These are phyloP conservation scores for Fusarium phyllophilum DNA, from an alignment of 2,329 filamentous ascomycete species.

Conservation along the genomic window DNA sequence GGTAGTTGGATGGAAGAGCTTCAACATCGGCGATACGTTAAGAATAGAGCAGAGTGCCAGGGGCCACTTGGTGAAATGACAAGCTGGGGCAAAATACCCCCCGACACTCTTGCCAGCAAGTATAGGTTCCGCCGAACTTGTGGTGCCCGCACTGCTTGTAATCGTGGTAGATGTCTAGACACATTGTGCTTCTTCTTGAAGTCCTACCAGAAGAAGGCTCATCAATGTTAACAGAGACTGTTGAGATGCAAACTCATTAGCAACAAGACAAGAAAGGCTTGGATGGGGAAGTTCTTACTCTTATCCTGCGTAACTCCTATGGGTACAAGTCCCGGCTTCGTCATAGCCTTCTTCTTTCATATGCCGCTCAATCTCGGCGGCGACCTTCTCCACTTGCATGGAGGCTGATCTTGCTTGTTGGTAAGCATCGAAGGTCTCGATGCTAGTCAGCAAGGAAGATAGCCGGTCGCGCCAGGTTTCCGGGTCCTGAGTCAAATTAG, in stretches of 20 bases:
- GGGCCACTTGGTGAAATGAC: neutral
- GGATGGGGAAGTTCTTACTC: neutral
- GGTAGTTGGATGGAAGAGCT: neutral
- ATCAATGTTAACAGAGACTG: neutral
- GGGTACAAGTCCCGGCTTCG: too few species aligned
- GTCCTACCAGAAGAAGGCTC: neutral
- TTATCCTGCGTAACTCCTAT: neutral
- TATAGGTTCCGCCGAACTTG: neutral
- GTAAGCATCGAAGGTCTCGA: neutral
- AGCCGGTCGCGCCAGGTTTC: neutral
- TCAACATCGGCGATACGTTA: neutral
- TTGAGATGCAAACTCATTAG: neutral
- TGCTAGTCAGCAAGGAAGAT: neutral
- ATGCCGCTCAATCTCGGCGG: neutral
- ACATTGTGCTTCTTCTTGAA: neutral
- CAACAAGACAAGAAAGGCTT: neutral
- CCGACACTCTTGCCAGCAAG: neutral
- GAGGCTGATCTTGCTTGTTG: neutral
- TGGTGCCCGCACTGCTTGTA: conserved; percentile 5
- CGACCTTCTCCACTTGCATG: neutral
- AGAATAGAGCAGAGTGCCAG: neutral
- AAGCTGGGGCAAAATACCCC: neutral
- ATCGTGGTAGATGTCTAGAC: too few species aligned
- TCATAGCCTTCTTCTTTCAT: neutral
- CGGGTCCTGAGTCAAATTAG: neutral